Evolutionary conservation across 352 stramenopile species (phyloP).

Genomic region (Phytophthora lateralis): DNA sequence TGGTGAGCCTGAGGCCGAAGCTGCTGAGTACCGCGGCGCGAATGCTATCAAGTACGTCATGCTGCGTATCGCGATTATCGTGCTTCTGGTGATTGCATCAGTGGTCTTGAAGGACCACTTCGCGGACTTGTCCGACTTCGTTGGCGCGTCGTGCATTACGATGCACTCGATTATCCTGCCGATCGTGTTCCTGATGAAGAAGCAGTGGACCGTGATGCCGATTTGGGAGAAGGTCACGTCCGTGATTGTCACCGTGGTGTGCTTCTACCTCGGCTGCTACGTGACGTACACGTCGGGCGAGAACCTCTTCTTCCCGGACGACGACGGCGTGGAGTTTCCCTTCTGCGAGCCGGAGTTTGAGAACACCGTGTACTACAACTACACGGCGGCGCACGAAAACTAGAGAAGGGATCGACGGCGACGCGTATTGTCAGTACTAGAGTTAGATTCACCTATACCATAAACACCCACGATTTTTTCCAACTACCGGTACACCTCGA

Average conservation of each 20-base stretch:
- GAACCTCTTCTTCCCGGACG: slow-evolving; percentile 21
- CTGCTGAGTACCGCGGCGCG: slow-evolving; percentile 22
- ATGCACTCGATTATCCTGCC: slow-evolving; percentile 31
- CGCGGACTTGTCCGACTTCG: slow-evolving; percentile 31
- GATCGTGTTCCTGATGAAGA: slow-evolving; percentile 28
- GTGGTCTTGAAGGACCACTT: slow-evolving; percentile 35
- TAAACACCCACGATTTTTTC: background rate
- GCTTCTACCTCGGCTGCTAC: slow-evolving; percentile 24
- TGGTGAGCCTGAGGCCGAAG: slow-evolving; percentile 23
- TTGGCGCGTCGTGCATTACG: slow-evolving; percentile 32
- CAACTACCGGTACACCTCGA: background rate
- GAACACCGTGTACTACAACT: slow-evolving; percentile 26
- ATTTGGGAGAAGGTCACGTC: slow-evolving; percentile 20
- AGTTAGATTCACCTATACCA: background rate
- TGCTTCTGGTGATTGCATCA: slow-evolving; percentile 25
- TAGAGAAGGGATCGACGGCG: background rate
- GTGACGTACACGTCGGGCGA: slow-evolving; percentile 25
- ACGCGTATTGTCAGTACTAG: background rate
- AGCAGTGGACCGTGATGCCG: slow-evolving; percentile 22
- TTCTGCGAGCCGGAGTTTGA: slow-evolving; percentile 17
- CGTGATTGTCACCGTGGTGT: slow-evolving; percentile 19
- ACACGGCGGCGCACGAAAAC: slow-evolving; percentile 16
- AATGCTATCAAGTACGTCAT: slow-evolving; percentile 35
- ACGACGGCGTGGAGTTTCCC: slow-evolving; percentile 16
- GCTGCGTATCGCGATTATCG: slow-evolving; percentile 26